phyloP scores from a whole-genome alignment of 2,329 filamentous ascomycete genomes.

The Nothopassalora personata region DNA sequence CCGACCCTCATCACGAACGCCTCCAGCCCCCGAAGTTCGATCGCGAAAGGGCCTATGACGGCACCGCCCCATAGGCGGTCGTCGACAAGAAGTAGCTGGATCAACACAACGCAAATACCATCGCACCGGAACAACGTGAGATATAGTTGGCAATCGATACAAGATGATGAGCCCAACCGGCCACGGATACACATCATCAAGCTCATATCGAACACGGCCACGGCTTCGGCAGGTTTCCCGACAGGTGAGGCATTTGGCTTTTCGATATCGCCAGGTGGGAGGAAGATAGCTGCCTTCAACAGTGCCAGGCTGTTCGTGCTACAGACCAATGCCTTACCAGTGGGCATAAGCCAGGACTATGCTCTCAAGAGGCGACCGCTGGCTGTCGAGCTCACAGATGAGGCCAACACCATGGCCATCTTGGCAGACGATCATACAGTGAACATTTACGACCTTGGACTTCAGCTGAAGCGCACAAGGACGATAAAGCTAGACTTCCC shows the following conservation, averaged over 20 bases:
- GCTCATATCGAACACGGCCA: conserved; percentile 76
- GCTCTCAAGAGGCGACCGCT: conserved; percentile 72
- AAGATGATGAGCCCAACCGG: conserved; percentile 34
- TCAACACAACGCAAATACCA: conserved; percentile 26
- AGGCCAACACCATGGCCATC: conserved; percentile 69
- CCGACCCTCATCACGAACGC: conserved; percentile 8
- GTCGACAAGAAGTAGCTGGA: conserved; percentile 17
- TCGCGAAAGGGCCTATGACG: conserved; percentile 17
- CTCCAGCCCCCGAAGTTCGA: conserved; percentile 9
- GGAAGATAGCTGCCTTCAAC: conserved; percentile 72
- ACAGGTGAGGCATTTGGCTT: conserved; percentile 73
- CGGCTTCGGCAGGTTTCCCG: conserved; percentile 66
- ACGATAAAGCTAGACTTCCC: conserved; percentile 72
- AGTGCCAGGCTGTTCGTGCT: conserved; percentile 79
- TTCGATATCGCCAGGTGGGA: conserved; percentile 68
- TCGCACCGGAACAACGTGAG: conserved; percentile 30
- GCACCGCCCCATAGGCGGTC: conserved; percentile 11
- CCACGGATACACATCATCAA: conserved; percentile 55
- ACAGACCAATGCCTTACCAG: conserved; percentile 55
- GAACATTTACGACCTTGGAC: conserved; percentile 68
- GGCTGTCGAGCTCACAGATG: conserved; percentile 71
- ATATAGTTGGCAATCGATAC: conserved; percentile 36
- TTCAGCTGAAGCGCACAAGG: conserved; percentile 56
- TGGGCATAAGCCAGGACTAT: conserved; percentile 64
- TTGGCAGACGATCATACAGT: conserved; percentile 76